Base-by-base conservation (phyloP, 495 filamentous ascomycete species). In the Trichoderma erinaceum region DNA sequence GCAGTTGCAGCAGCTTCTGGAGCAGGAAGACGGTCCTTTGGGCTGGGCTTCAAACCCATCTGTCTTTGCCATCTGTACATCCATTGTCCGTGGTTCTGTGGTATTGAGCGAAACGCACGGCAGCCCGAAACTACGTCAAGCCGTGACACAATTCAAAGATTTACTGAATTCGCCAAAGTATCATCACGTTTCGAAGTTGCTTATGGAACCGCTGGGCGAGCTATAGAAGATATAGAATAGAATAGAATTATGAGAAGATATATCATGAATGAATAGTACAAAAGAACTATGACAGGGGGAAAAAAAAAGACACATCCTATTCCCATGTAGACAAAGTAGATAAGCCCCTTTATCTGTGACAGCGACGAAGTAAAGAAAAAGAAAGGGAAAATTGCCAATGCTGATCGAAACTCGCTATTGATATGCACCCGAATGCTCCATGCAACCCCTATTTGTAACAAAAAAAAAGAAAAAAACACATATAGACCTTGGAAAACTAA, bases 21-120 rank as follows among this genome's bases (percentile, higher is more conserved):
- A 77, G 12, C 69, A 38, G 15, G 71, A 71, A 23, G 90, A 92
- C 77, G 89, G 90, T 3, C 80, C 88, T 27, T 71, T 93, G 25
- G 90, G 91, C 38, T 92, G 89, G 90, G 85, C 84, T 3, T 86
- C 88, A 4, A 90, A 89, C 70, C 84, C 90, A 16, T 86, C 90
- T 69, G 83, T 87, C 2, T 95, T 92, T 73, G 82, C 85, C 0
- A 76, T 92, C 46, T 89, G 86, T 29, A 81, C 88, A 3, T n/a
- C 13, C 4, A 21, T 66, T n/a, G 18, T 66, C n/a, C 56, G 56
- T 3, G 25, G 56, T 13, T 23, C 56, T 15, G 56, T 61, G 25
- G n/a, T 25, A 10, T 32, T 61, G 56, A 32, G n/a, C 2, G 27
- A 18, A 7, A 32, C 1, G 15, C 56, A 61, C 25, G 56, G 56